phyloP scores from a whole-genome alignment of 306 rosid genomes.

The Gillenia trifoliata region DNA sequence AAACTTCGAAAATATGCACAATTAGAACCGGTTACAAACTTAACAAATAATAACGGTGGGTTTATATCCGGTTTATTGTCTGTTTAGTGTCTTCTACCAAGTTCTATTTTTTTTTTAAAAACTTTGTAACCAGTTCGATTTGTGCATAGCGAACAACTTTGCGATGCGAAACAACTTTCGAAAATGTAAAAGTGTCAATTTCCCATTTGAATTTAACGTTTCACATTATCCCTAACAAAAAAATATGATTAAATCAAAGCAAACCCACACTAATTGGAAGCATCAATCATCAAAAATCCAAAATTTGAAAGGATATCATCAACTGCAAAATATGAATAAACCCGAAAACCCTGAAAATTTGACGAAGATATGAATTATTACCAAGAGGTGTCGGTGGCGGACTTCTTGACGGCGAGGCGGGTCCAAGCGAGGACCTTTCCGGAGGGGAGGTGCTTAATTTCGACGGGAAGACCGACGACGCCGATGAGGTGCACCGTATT shows the following conservation, averaged over 20 bases:
- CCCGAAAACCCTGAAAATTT: not conserved
- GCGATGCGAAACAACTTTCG: not conserved
- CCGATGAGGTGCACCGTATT: slow-evolving; percentile 80
- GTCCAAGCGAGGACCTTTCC: slow-evolving; percentile 84
- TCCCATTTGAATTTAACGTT: not conserved
- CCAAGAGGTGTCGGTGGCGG: slow-evolving; percentile 62
- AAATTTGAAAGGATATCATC: not conserved
- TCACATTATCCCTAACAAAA: not conserved
- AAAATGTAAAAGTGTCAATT: not conserved
- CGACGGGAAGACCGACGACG: slow-evolving; percentile 57
- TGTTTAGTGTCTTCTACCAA: not conserved
- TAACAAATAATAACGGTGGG: not conserved
- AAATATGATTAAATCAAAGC: not conserved
- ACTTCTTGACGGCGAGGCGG: slow-evolving; percentile 76
- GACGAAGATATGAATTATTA: not conserved
- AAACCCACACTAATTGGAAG: not conserved
- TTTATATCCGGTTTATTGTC: not conserved
- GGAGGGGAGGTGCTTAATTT: slow-evolving; percentile 67
- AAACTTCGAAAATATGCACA: not conserved
- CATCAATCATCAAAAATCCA: not conserved
- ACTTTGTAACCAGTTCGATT: not conserved
- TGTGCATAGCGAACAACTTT: not conserved
- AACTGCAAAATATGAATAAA: not conserved
- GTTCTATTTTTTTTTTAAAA: not conserved
- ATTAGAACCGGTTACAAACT: not conserved